These are phyloP conservation scores for Melampsora larici-populina DNA, from an alignment of 1,284 basidiomycete genomes.

Conservation along the genomic window DNA sequence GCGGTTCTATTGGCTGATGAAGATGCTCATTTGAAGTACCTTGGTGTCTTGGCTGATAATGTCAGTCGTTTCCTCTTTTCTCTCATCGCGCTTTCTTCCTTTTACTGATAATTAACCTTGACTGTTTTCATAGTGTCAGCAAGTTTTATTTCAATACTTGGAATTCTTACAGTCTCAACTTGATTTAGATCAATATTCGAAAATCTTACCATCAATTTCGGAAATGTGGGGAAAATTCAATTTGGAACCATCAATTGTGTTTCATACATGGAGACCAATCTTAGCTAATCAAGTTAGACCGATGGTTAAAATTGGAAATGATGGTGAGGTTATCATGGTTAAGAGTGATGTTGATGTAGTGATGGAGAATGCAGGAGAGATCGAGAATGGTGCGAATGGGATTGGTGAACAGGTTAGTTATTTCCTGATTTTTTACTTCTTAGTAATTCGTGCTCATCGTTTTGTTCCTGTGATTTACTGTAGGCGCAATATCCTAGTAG, in stretches of 20 bases:
- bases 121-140: conserved; percentile 54
- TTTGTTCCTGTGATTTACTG: background rate
- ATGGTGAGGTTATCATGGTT: conserved; percentile 44
- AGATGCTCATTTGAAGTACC: conserved; percentile 73
- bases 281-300: conserved; percentile 62
- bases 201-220: conserved; percentile 62
- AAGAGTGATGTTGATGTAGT: conserved; percentile 10
- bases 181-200: conserved; percentile 53
- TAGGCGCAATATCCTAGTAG: conserved; percentile 55
- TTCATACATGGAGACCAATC: conserved; percentile 83
- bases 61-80: conserved; percentile 56
- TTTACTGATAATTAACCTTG: background rate
- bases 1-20: conserved; percentile 66
- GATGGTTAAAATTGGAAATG: conserved; percentile 12
- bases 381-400: conserved; percentile 19
- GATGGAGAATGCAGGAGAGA: conserved; percentile 34
- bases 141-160: conserved; percentile 60
- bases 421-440: no score
- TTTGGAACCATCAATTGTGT: conserved; percentile 75
- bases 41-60: conserved; percentile 79
- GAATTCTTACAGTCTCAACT: conserved; percentile 56
- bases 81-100: background rate
- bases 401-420: background rate
- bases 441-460: no score
- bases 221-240: conserved; percentile 71